Evolutionary conservation across 2,329 filamentous ascomycete genomes (phyloP), one percentile per base, ranked within the genome.

Genomic region (Hirsutella thompsonii): DNA sequence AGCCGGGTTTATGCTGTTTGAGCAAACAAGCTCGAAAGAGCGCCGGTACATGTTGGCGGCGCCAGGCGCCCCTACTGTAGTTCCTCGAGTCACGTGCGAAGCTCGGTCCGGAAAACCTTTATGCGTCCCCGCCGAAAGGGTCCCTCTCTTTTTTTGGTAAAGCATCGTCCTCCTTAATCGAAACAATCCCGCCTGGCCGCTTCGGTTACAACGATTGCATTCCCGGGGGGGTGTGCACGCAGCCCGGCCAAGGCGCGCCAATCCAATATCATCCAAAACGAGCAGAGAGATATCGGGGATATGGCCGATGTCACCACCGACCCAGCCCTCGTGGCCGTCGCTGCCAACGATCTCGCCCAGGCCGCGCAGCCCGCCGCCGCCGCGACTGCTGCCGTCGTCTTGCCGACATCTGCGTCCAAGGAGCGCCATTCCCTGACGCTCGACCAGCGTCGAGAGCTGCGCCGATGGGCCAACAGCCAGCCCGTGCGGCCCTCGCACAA

Each of bases 401-500:
- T 18, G 19, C 28, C 38, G n/a, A 30, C n/a, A 37, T 44, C 51
- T 6, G 23, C 23, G 3, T 46, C 57, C 16, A 65, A 61, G 45
- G 74, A 78, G 56, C 72, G 74, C 9, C 71, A 77, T 49, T 77
- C 74, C 2, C 59, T 79, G 40, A 77, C 74, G 19, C 72, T 79
- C 44, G 74, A 79, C 52, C 74, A 79, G 55, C 73, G 74, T 28
- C 72, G 74, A 47, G 72, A 73, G 20, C 63, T 79, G 39, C 71
- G 74, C 20, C 66, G 70, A 47, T 79, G 74, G 74, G 74, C 74
- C 20, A 72, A 73, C 49, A 62, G 62, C 33, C 74, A 78, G 52
- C 58, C 68, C 13, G 65, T 70, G 20, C 69, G 74, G 2, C 74
- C 74, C 6, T 74, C 70, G 20, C 74, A 79, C 57, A 75, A 75